These are phyloP conservation scores for Gracilaria caudata DNA, from an alignment of 23 red algal genomes.

Conservation along the genomic window DNA sequence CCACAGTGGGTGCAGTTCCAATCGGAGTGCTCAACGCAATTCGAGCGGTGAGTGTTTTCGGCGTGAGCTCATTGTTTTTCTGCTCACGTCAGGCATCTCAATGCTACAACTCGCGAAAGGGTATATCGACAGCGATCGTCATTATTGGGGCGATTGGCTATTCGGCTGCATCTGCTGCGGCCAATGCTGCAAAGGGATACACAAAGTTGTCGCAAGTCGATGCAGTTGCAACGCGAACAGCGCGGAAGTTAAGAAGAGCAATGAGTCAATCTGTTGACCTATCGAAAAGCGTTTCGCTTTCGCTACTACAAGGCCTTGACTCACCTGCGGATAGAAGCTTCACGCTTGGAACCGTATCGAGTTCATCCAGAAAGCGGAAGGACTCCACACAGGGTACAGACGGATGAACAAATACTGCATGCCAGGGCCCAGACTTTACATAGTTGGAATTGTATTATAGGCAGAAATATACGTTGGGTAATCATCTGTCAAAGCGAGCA, in stretches of 20 bases:
- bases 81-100: constrained; percentile 79
- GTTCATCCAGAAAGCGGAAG: constrained; percentile 38
- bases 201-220: constrained; percentile 8
- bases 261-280: constrained; percentile 51
- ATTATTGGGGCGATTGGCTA: constrained; percentile 74
- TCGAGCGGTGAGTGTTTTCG: constrained; percentile 84
- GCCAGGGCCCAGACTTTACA: not conserved
- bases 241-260: constrained; percentile 26
- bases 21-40: constrained; percentile 83
- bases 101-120: constrained; percentile 84
- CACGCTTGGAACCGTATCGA: constrained; percentile 3
- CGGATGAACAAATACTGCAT: not conserved
- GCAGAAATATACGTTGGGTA: constrained; percentile 1
- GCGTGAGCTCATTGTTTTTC: constrained; percentile 76
- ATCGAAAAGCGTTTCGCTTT: constrained; percentile 42
- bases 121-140: constrained; percentile 64
- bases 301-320: constrained; percentile 25
- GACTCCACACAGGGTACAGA: constrained; percentile 10
- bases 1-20: constrained; percentile 80
- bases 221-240: constrained; percentile 17
- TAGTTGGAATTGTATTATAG: constrained; percentile 28
- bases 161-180: constrained; percentile 51
- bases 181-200: constrained; percentile 30
- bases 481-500: not conserved
- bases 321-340: constrained; percentile 8